Base-by-base conservation (phyloP, 768 basidiomycete genomes). In the Pilatotrama ljubarskyi region DNA sequence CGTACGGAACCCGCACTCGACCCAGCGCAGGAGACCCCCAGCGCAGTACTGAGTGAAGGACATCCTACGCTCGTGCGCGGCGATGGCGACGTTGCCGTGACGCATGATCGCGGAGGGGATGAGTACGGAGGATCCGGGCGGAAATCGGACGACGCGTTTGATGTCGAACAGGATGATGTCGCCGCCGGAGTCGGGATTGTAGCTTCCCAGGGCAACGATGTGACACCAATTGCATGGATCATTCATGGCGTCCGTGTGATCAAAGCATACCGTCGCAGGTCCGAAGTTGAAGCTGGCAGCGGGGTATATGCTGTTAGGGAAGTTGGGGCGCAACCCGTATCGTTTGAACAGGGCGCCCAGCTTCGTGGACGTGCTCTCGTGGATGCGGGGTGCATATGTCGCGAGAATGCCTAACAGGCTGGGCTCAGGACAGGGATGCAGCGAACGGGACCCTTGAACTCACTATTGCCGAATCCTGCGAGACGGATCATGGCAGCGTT, bases 21-120 rank as follows among this genome's bases (percentile, higher is more conserved):
- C 59, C 41, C 37, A 65, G 11, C 62, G 54, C 35, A 67, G 61
- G 2, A 69, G 22, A 0, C 54, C 55, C 1, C 66, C 68, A 0
- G 66, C 54, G 1, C 62, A 56, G 48, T 69, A 69, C 32, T 63
- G 62, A 7, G 66, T 64, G 22, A 69, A 54, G 0, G 64, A 63
- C 24, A 17, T 25, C 6, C 59, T 55, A 7, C 1, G 17, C 20
- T 69, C 62, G 10, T 40, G 29, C 1, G 24, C 53, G 42, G 43
- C 58, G 29, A 64, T 47, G n/a, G 37, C 48, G 25, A 36, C 42
- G 61, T 58, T 68, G 55, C 58, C 49, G 47, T 64, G 64, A 5
- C 18, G 40, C 26, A 59, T 7, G 11, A 41, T 32, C 3, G 61
- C 62, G 7, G 65, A 68, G 0, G 60, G 63, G n/a, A 64, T 64